Evolutionary conservation across 1,284 basidiomycete genomes (phyloP), one percentile per base, ranked within the genome.

Genomic region (Bondarzewia mesenterica): DNA sequence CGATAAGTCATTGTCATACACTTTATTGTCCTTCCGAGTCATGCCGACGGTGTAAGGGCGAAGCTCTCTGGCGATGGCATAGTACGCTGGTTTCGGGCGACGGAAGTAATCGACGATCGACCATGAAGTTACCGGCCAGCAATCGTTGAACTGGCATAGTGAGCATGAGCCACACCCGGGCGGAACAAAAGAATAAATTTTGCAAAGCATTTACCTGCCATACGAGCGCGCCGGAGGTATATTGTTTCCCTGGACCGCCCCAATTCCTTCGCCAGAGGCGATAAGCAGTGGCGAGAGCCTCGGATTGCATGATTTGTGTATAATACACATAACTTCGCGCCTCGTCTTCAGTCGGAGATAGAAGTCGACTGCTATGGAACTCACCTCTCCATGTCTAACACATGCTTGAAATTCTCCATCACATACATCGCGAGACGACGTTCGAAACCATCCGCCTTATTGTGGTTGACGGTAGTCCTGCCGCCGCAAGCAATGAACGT

Each of bases 381-480:
- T 6, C 56, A 80, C 82, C 82, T 87, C 60, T 90, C 85, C 70
- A 93, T 87, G 60, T 93, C 86, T 60, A 92, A 91, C 0, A 85
- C 75, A 62, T 93, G 89, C 64, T 80, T 89, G 69, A 91, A 90
- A 68, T 94, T 94, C 66, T 94, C 92, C 61, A 91, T 73, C 41
- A 94, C 75, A 64, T 93, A 94, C 20, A 89, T 72, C 77, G 88
- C 91, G n/a, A 94, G 67, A 27, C 91, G 79, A 49, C 92, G 77
- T 68, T 93, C 91, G 58, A 85, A 92, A 0, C 89, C 90, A 60
- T 75, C 80, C 2, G 90, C 92, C 64, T 95, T 94, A 74, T 94
- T 94, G 65, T 94, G 93, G 59, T 85, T 85, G 52, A 74, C 79
- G 59, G 82, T 84, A 14, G 73, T 75, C 57, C 88, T 83, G 25